These are phyloP conservation scores for Irpex sp. DNA, from an alignment of 1,284 basidiomycete species.

Conservation along the genomic window DNA sequence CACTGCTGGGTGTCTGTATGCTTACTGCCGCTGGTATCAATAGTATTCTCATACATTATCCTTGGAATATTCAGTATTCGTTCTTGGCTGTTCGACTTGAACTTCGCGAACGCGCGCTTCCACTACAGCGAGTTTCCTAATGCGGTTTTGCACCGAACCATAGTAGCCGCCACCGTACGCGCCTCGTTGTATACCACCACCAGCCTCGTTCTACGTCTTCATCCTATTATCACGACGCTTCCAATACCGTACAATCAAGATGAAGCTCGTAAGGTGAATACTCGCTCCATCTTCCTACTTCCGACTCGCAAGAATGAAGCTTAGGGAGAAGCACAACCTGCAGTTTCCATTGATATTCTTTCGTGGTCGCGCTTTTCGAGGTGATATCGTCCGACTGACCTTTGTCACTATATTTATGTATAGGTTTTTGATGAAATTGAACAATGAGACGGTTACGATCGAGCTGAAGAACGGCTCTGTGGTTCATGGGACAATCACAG, in stretches of 20 bases:
- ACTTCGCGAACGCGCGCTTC: neutral
- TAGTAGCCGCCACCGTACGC: neutral
- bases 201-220: constrained; percentile 1
- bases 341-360: constrained; percentile 8
- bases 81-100: no score
- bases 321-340: constrained; percentile 1
- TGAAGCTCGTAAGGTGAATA: constrained; percentile 52
- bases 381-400: neutral
- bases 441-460: constrained; percentile 98
- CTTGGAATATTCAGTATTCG: no score
- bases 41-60: no score
- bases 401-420: neutral
- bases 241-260: constrained; percentile 18
- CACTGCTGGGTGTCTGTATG: no score
- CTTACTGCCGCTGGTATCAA: no score
- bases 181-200: constrained; percentile 3
- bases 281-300: constrained; percentile 1
- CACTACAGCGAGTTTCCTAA: neutral
- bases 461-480: constrained; percentile 98
- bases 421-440: constrained; percentile 99
- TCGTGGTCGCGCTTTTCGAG: neutral
- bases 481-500: constrained; percentile 96
- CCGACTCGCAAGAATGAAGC: neutral
- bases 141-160: neutral
- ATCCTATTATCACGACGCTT: neutral